Base-by-base conservation (phyloP, 352 stramenopile genomes). In the Globisporangium carolinianum region DNA sequence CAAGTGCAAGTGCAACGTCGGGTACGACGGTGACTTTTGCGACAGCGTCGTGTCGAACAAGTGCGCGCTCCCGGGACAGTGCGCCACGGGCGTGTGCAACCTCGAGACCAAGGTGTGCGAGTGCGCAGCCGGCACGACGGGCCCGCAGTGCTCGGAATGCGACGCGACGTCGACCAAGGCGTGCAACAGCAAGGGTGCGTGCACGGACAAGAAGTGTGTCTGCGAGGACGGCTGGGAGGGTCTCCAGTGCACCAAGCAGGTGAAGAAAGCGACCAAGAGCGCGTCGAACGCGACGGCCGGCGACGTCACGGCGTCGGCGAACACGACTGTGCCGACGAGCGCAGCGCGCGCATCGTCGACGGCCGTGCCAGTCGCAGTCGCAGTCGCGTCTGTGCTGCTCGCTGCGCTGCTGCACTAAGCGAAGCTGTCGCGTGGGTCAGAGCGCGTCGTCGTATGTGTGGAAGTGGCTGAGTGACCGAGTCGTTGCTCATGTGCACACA, bases 91-190 rank as follows among this genome's bases (percentile, higher is more conserved):
- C 42, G 71, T 71, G 51, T 91, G 81, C 72, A 85, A 89, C 71
- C 65, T 87, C 38, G 71, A 76, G n/a, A 83, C 72, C 6, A 71
- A 88, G 54, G 58, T 71, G 54, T 89, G 81, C 53, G 72, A 87
- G 61, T 89, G 79, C 53, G 74, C 72, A 8, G 66, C 63, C 4
- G 81, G 81, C 17, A 86, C 81, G 18, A 91, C 73, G 37, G 79
- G 81, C 9, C 65, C 82, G 55, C 81, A 91, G 68, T 89, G 79
- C 65, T 83, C 76, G 7, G 67, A 89, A 51, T 91, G 81, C 58
- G 81, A 91, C 58, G 67, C 71, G 24, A 79, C 63, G 35, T 81
- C 73, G 36, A 43, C 60, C 46, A 70, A 79, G 45, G 76, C 80
- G 57, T 91, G 81, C 67, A 89, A 74, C 55, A 54, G 68, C 49